Conservation (phyloP, 495 filamentous ascomycete species). For the Hyaloscypha finlandica region DNA sequence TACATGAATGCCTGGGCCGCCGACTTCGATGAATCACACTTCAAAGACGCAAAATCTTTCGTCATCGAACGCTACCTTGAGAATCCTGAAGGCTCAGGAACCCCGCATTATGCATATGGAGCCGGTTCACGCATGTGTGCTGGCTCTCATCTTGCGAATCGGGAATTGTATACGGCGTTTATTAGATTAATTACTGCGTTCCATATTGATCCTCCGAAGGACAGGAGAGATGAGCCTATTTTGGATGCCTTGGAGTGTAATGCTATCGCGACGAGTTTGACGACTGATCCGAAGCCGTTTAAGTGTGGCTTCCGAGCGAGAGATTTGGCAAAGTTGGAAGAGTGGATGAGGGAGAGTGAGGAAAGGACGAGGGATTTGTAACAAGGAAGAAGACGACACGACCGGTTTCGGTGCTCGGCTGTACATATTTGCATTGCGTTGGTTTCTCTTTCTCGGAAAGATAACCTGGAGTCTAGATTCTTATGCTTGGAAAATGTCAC, state of each 20-base stretch:
- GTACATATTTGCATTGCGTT: background rate
- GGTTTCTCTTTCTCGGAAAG: too few relatives aligned
- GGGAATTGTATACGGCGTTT: slow-evolving; percentile 69
- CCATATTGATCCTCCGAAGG: slow-evolving; percentile 36
- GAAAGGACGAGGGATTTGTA: slow-evolving; percentile 30
- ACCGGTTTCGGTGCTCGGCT: background rate
- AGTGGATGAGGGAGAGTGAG: slow-evolving; percentile 58
- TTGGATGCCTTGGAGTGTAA: slow-evolving; percentile 65
- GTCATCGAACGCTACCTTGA: slow-evolving; percentile 67
- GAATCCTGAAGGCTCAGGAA: slow-evolving; percentile 55
- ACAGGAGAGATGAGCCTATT: slow-evolving; percentile 49
- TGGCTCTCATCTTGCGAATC: slow-evolving; percentile 69
- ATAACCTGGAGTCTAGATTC: too few relatives aligned
- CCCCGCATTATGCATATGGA: slow-evolving; percentile 70
- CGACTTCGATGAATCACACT: slow-evolving; percentile 68
- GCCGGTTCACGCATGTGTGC: slow-evolving; percentile 73
- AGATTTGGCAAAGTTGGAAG: slow-evolving; percentile 44
- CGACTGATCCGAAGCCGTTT: slow-evolving; percentile 72
- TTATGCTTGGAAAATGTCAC: too few relatives aligned
- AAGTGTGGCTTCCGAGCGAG: slow-evolving; percentile 56
- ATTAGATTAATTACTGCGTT: slow-evolving; percentile 70
- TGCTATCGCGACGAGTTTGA: slow-evolving; percentile 62
- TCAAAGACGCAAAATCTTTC: slow-evolving; percentile 59
- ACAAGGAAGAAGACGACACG: background rate
- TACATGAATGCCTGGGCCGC: slow-evolving; percentile 75